Evolutionary conservation across 345 rosid species (phyloP).

Genomic region (Sisymbrium irio): DNA sequence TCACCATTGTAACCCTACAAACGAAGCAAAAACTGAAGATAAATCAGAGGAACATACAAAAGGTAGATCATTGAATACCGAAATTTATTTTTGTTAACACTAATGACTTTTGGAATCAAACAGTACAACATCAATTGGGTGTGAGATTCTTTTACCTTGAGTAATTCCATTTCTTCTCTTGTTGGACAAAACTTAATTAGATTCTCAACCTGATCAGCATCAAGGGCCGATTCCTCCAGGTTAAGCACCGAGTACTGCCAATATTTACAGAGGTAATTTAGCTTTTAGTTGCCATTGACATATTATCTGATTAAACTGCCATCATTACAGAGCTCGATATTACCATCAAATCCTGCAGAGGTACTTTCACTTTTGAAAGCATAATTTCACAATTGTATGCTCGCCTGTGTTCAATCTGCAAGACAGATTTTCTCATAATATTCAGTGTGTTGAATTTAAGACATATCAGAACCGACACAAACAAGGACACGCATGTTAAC

Average conservation of each 20-base stretch:
- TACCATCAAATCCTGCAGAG: constrained; percentile 83
- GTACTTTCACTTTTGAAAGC: constrained; percentile 97
- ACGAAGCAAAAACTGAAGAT: constrained; percentile 17
- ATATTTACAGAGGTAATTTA: constrained; percentile 15
- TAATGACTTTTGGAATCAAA: background rate
- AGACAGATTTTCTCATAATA: constrained; percentile 5
- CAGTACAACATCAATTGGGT: background rate
- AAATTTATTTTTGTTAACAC: background rate
- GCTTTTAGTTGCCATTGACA: background rate
- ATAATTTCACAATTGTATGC: constrained; percentile 97
- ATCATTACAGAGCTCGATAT: constrained; percentile 23
- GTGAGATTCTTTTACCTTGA: constrained; percentile 52
- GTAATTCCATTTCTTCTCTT: constrained; percentile 88
- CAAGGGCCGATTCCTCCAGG: constrained; percentile 77
- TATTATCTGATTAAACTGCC: background rate
- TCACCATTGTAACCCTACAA: constrained; percentile 82
- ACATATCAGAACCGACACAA: background rate
- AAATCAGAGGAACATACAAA: constrained; percentile 7
- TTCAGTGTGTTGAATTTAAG: constrained; percentile 3
- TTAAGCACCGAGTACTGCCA: constrained; percentile 71
- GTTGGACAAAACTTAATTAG: constrained; percentile 89
- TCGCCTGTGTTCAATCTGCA: constrained; percentile 89
- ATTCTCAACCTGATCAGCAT: constrained; percentile 87
- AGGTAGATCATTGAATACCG: constrained; percentile 17
- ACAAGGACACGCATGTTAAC: background rate